Evolutionary conservation across 805 yeast genomes (phyloP), one percentile per base, ranked within the genome.

Genomic region (Saturnispora sanitii): DNA sequence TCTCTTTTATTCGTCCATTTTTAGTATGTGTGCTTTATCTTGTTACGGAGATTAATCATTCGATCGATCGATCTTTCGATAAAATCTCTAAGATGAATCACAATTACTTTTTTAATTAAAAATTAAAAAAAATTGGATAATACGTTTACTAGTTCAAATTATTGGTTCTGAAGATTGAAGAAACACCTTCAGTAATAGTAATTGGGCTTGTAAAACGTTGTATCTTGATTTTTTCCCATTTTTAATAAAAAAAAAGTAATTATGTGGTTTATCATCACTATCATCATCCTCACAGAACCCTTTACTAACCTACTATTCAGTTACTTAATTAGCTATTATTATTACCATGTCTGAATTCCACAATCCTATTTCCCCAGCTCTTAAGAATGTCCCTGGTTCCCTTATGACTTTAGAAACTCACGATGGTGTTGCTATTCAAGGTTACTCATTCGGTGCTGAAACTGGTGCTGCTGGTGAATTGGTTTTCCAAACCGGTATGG

Each of bases 401-500:
- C 67, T 87, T 64, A 76, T 85, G 73, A 80, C 94, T 45, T 76
- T 88, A 60, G 95, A 88, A 66, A 75, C 92, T 53, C 82, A 82
- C 54, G 87, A 84, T 61, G 96, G 96, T 52, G 64, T 77, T 48
- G 75, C 79, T 44, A 72, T 90, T 53, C 92, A 86, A 66, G 98
- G 98, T 66, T 86, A 82, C 68, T 90, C 97, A 17, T 92, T 92
- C 56, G 98, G 98, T 71, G 95, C 97, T 42, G 80, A 80, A 47
- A 76, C 71, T 45, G 62, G 95, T 20, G 77, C 79, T 43, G 94
- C 97, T 43, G 98, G 98, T 73, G 98, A 92, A 68, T 77, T 94
- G 55, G 98, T 92, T 46, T 92, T 92, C 77, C 97, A 94, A 67
- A 92, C 98, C 48, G 97, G 98, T 70, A 88, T 92, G 96, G 97